Evolutionary conservation across 257 asterid species (phyloP).

Genomic region (Craterostigma plantagineum): DNA sequence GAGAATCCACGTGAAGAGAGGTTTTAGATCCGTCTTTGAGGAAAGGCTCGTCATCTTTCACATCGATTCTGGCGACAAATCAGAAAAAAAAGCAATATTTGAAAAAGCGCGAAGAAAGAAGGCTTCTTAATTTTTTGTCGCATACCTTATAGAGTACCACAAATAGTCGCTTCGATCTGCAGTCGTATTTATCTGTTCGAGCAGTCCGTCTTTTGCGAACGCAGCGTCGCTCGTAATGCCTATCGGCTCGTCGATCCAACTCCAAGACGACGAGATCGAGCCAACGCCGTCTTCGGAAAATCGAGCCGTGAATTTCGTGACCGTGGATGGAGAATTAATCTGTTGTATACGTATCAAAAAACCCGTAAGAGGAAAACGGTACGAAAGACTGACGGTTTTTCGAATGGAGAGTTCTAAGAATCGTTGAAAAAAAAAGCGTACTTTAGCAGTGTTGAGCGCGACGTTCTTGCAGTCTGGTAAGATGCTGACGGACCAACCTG

Average conservation of each 20-base stretch:
- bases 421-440: neutral
- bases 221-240: conserved; percentile 62
- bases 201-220: conserved; percentile 31
- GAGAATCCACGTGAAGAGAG: conserved; percentile 48
- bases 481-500: conserved; percentile 82
- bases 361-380: neutral
- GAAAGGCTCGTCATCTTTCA: conserved; percentile 34
- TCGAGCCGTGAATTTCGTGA: conserved; percentile 27
- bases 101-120: no score
- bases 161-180: conserved; percentile 69
- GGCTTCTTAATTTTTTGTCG: neutral
- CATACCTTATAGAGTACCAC: conserved; percentile 80
- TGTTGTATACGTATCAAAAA: conserved; percentile 12
- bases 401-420: no score
- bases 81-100: neutral
- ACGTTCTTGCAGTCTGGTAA: conserved; percentile 73
- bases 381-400: neutral
- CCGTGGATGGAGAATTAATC: conserved; percentile 53
- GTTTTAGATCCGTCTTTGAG: conserved; percentile 46
- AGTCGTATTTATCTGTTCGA: conserved; percentile 78
- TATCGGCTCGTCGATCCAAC: conserved; percentile 65
- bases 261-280: conserved; percentile 25
- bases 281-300: no score
- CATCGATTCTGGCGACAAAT: conserved; percentile 28
- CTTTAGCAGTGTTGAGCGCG: conserved; percentile 52